Percentiles rank a stretch among this genome's conserved stretches.
phyloP scores from a whole-genome alignment of 371 early-diverging fungal species.

The Mortierella sp. region DNA sequence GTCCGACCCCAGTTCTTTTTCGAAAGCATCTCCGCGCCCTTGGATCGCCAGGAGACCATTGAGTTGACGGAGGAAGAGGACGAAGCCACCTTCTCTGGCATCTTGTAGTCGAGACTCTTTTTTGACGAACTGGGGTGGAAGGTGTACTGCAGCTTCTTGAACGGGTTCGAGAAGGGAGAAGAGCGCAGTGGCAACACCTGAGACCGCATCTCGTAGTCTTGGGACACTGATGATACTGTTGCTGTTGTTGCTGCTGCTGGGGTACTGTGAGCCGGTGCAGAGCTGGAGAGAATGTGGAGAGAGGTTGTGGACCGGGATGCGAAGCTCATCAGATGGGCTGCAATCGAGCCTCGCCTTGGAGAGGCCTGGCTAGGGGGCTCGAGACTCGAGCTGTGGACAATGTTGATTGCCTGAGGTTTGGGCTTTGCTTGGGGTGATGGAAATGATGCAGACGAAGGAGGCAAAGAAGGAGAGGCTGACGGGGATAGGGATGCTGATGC shows the following conservation, averaged over 20 bases:
- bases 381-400: slow-evolving; percentile 14
- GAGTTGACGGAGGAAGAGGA: slow-evolving; percentile 47
- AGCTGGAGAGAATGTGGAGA: slow-evolving; percentile 40
- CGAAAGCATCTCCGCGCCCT: slow-evolving; percentile 48
- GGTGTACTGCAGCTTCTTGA: slow-evolving; percentile 40
- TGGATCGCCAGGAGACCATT: slow-evolving; percentile 52
- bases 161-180: slow-evolving; percentile 43
- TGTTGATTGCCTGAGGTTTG: slow-evolving; percentile 31
- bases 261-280: slow-evolving; percentile 25
- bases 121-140: slow-evolving; percentile 23
- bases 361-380: slow-evolving; percentile 20
- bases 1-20: slow-evolving; percentile 49
- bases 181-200: slow-evolving; percentile 31
- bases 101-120: slow-evolving; percentile 16
- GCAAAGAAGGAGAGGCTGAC: slow-evolving; percentile 7
- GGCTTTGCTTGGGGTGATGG: slow-evolving; percentile 8
- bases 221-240: slow-evolving; percentile 1
- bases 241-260: too few relatives aligned
- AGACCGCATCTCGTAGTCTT: slow-evolving; percentile 21
- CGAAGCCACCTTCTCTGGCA: slow-evolving; percentile 18
- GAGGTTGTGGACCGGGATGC: slow-evolving; percentile 43
- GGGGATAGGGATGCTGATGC: slow-evolving; percentile 5
- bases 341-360: slow-evolving; percentile 46
- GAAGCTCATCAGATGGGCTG: slow-evolving; percentile 43
- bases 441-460: slow-evolving; percentile 3